Percentiles rank a stretch among this genome's conserved stretches.
phyloP scores from a whole-genome alignment of 2,329 filamentous ascomycete species.

The Ophiosphaerella korrae region DNA sequence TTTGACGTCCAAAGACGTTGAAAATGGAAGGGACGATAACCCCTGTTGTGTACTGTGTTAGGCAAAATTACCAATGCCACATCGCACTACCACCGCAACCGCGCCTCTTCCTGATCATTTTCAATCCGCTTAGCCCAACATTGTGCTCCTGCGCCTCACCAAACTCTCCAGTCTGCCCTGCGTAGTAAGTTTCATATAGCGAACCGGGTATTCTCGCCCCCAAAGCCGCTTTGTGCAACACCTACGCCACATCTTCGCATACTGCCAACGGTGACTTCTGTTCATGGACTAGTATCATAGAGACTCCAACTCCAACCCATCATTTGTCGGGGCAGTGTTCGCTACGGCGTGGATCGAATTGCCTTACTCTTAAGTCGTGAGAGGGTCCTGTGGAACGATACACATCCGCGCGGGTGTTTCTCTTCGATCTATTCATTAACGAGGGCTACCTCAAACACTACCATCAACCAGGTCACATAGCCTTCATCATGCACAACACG shows the following conservation, averaged over 20 bases:
- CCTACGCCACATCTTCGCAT: conserved; percentile 17
- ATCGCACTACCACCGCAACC: background rate
- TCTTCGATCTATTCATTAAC: background rate
- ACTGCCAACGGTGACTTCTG: background rate
- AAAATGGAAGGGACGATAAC: too few species aligned
- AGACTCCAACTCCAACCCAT: conserved; percentile 8
- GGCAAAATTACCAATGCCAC: too few species aligned
- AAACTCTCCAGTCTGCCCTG: background rate
- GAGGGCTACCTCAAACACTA: too few species aligned
- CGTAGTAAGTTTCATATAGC: background rate
- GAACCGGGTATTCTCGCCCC: conserved; percentile 2
- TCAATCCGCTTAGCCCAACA: background rate
- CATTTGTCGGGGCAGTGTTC: conserved; percentile 1
- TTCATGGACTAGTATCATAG: background rate
- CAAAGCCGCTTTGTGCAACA: conserved; percentile 8
- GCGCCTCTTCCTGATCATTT: background rate
- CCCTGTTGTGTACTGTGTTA: too few species aligned
- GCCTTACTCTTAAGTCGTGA: background rate
- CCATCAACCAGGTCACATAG: too few species aligned
- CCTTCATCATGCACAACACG: conserved; percentile 15
- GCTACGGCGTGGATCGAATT: conserved; percentile 5
- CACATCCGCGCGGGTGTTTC: too few species aligned
- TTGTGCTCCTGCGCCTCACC: background rate
- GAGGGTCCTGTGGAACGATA: background rate
- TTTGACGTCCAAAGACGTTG: too few species aligned